Evolutionary conservation across 805 yeast species (phyloP), one percentile per base, ranked within the genome.

Genomic region (Candida gorgasii): DNA sequence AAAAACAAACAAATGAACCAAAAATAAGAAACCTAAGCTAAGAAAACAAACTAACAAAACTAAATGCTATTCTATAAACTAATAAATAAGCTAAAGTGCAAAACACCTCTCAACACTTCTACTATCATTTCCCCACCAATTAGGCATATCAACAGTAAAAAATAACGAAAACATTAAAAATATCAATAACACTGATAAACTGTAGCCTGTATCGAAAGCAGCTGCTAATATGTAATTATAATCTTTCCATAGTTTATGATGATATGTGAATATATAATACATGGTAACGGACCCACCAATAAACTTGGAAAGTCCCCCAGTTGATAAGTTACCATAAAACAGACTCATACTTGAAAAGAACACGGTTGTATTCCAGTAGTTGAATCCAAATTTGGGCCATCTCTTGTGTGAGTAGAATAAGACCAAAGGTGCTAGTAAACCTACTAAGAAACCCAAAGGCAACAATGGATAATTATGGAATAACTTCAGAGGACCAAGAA

Each of bases 121-220:
- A 1, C 58, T 53, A 45, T 73, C 69, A 48, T 75, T 75, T 7
- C 80, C 80, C 72, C 75, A 75, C 80, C 79, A 75, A 39, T 58
- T 30, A 1, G 78, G 77, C 57, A 65, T 64, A 7, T 44, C 49
- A 3, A 57, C 33, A 0, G 42, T 47, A 9, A 45, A 50, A 1
- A 52, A 51, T 19, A 53, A 44, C 1, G 72, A 55, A 14, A 65
- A 61, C 17, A 67, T 41, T 8, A 68, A 38, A 49, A 75, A 75
- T 8, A 75, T 58, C 18, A 63, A 47, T 17, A 75, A 46, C 31
- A 68, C 59, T 2, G 76, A 60, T 32, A 75, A 50, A 46, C 74
- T 75, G 54, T 66, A 73, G 4, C 79, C 80, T 0, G 79, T 72
- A 46, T 75, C 79, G 46, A 72, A 64, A 0, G 79, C 78, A 2